Percentiles rank a stretch among this genome's conserved stretches.
Conservation (phyloP, 306 rosid genomes). For the Rosa chinensis region DNA sequence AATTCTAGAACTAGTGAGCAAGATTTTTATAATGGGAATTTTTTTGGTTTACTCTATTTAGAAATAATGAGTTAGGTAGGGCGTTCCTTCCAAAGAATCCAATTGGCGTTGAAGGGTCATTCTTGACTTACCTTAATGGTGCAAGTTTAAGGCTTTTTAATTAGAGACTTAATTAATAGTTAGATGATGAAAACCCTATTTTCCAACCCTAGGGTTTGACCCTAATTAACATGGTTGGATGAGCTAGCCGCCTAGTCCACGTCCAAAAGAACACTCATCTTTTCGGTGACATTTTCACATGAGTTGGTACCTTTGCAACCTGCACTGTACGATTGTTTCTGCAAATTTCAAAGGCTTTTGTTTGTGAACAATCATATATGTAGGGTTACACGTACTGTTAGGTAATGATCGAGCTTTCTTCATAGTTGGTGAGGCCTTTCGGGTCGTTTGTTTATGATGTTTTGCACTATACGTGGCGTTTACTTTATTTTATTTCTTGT, state of each 20-base stretch:
- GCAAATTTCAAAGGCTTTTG: neutral
- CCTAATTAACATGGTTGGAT: neutral
- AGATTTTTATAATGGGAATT: no score
- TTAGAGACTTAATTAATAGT: neutral
- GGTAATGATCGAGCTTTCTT: neutral
- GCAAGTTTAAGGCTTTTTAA: neutral
- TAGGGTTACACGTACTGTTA: neutral
- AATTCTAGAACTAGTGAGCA: neutral
- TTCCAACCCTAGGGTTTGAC: slow-evolving; percentile 5
- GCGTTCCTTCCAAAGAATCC: neutral
- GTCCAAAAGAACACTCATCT: neutral
- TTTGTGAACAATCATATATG: neutral
- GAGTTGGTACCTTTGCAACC: slow-evolving; percentile 1
- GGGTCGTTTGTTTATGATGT: neutral
- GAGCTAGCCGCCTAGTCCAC: neutral
- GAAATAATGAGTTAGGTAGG: slow-evolving; percentile 8
- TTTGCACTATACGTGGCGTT: neutral
- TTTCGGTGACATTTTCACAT: slow-evolving; percentile 21
- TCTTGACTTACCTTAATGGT: neutral
- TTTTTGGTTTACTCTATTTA: neutral
- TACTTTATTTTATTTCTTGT: neutral
- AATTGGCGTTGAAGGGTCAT: neutral
- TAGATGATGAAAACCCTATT: neutral
- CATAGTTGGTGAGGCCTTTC: neutral
- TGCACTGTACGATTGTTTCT: neutral